Evolutionary conservation across 1,284 basidiomycete species (phyloP).

Genomic region (Ceratobasidium sp.): DNA sequence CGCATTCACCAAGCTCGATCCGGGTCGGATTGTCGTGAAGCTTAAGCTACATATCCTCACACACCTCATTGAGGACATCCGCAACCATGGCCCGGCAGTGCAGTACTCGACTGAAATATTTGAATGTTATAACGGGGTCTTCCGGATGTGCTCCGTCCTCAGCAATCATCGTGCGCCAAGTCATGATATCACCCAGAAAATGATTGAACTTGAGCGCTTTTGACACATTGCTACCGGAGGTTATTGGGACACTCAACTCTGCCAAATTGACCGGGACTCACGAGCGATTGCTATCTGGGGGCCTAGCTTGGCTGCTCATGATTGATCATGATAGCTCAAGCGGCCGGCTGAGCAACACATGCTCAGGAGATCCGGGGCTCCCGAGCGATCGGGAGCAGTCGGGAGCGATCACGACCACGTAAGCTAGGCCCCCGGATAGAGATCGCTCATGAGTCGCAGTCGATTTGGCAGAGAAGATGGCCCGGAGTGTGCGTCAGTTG

Average conservation of each 20-base stretch:
- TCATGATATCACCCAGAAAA: conserved; percentile 26
- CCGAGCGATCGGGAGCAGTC: no score
- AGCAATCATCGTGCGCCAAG: conserved; percentile 50
- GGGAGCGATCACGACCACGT: no score
- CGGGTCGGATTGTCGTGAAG: conserved; percentile 30
- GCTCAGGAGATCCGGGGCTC: no score
- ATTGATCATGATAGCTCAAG: no score
- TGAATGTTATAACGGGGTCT: conserved; percentile 47
- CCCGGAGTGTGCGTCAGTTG: neutral
- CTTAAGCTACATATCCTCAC: conserved; percentile 49
- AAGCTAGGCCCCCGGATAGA: no score
- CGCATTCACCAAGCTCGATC: neutral
- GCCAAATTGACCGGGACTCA: no score
- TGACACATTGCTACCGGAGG: neutral
- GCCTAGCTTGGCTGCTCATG: no score
- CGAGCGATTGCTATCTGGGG: no score
- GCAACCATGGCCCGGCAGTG: conserved; percentile 46
- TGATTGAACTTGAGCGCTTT: conserved; percentile 11
- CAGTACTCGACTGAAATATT: conserved; percentile 41
- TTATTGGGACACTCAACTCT: neutral
- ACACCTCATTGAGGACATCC: conserved; percentile 46
- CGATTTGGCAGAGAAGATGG: neutral
- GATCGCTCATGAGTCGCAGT: no score
- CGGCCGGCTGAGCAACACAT: no score
- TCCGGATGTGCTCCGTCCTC: conserved; percentile 44